Conservation (phyloP, 225 moss, liverwort and hornwort species). For the Ulota crispa region DNA sequence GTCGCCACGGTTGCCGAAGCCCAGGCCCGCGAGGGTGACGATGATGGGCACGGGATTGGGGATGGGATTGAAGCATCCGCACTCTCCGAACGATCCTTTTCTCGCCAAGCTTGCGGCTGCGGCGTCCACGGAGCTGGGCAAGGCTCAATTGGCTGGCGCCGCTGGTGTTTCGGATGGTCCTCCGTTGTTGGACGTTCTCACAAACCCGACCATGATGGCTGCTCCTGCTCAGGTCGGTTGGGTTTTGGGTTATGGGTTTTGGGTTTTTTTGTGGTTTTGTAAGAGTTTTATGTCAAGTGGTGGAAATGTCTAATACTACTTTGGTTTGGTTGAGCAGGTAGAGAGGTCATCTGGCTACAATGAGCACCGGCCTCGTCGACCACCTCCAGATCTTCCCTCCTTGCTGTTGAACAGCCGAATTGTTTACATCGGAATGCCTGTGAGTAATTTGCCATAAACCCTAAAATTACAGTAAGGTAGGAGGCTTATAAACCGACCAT, state of each 20-base stretch:
- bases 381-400: slow-evolving; percentile 97
- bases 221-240: slow-evolving; percentile 90
- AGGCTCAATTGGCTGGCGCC: slow-evolving; percentile 82
- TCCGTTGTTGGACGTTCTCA: slow-evolving; percentile 77
- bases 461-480: slow-evolving; percentile 11
- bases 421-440: slow-evolving; percentile 99
- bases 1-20: slow-evolving; percentile 28
- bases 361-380: slow-evolving; percentile 95
- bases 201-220: slow-evolving; percentile 88
- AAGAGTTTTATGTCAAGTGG: no score
- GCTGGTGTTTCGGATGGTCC: slow-evolving; percentile 65
- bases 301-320: background rate
- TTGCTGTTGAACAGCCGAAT: slow-evolving; percentile 94
- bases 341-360: slow-evolving; percentile 96
- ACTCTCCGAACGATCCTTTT: slow-evolving; percentile 80
- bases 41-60: slow-evolving; percentile 86
- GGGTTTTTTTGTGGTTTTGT: background rate
- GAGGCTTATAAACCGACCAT: no score
- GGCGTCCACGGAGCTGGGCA: slow-evolving; percentile 75
- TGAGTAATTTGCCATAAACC: slow-evolving; percentile 27
- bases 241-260: background rate
- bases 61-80: slow-evolving; percentile 74
- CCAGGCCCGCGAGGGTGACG: slow-evolving; percentile 53
- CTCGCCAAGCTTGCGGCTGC: slow-evolving; percentile 83
- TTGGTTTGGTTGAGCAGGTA: slow-evolving; percentile 51